These are phyloP conservation scores for Trichoderma asperellum DNA, from an alignment of 2,329 filamentous ascomycete genomes.

Conservation along the genomic window DNA sequence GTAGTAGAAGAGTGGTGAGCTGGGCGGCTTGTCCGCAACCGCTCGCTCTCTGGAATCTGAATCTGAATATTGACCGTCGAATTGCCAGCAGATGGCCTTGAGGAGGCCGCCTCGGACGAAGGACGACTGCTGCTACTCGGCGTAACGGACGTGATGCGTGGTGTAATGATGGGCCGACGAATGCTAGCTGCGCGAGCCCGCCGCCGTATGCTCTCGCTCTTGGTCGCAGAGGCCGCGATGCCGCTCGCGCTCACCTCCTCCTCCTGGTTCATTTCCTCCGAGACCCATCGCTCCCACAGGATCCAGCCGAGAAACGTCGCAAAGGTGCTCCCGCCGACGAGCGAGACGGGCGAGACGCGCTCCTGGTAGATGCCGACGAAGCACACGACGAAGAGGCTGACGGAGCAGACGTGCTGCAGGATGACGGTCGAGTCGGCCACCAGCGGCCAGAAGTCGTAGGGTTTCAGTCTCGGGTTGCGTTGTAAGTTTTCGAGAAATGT, in stretches of 20 bases:
- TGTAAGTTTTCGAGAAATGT: slow-evolving; percentile 97
- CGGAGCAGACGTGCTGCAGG: slow-evolving; percentile 93
- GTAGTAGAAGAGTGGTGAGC: slow-evolving; percentile 43
- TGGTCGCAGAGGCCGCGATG: slow-evolving; percentile 39
- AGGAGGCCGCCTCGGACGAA: slow-evolving; percentile 35
- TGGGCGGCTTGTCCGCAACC: slow-evolving; percentile 35
- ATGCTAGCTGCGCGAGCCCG: slow-evolving; percentile 45
- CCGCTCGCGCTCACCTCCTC: slow-evolving; percentile 44
- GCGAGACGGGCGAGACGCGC: slow-evolving; percentile 83
- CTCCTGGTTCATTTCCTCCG: slow-evolving; percentile 63
- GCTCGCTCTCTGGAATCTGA: slow-evolving; percentile 16
- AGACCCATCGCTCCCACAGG: slow-evolving; percentile 89
- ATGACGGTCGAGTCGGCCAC: slow-evolving; percentile 96
- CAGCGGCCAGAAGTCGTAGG: slow-evolving; percentile 97
- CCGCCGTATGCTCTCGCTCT: slow-evolving; percentile 42
- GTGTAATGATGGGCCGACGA: slow-evolving; percentile 41
- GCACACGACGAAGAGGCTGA: slow-evolving; percentile 91
- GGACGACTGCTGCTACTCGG: slow-evolving; percentile 29
- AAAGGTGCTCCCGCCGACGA: slow-evolving; percentile 82
- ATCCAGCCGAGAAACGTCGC: slow-evolving; percentile 87
- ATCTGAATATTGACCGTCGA: slow-evolving; percentile 50
- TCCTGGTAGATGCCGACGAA: slow-evolving; percentile 90
- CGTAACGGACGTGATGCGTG: slow-evolving; percentile 37
- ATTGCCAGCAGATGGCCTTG: slow-evolving; percentile 47
- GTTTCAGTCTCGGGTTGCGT: slow-evolving; percentile 87